Conservation (phyloP, 1,139 yeast species). For the Geotrichum macrosporum region DNA sequence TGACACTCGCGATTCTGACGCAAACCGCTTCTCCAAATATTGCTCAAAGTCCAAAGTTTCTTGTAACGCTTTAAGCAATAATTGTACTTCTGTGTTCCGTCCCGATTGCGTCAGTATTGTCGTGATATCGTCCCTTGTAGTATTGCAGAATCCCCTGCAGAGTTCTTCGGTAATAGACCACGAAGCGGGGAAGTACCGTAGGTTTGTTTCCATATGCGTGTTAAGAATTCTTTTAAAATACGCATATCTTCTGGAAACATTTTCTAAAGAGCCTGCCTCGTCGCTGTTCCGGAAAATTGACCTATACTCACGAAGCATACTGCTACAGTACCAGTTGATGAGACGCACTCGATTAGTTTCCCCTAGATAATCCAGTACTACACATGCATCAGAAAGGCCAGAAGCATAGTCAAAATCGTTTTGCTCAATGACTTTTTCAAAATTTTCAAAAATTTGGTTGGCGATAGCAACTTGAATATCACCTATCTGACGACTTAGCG, state of each 20-base stretch:
- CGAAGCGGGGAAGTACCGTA: constrained; percentile 55
- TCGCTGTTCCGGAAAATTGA: constrained; percentile 71
- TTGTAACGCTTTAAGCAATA: constrained; percentile 56
- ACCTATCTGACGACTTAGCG: constrained; percentile 57
- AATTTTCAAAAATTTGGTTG: constrained; percentile 71
- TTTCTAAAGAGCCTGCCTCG: constrained; percentile 93
- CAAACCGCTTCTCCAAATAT: constrained; percentile 57
- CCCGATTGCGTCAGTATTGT: constrained; percentile 42
- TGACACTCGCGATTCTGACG: constrained; percentile 27
- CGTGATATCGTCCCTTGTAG: constrained; percentile 64
- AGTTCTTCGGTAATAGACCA: constrained; percentile 71
- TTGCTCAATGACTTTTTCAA: constrained; percentile 45
- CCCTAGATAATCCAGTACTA: constrained; percentile 65
- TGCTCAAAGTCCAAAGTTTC: constrained; percentile 76
- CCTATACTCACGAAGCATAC: constrained; percentile 67
- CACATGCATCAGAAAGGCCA: constrained; percentile 57
- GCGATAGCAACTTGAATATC: constrained; percentile 61
- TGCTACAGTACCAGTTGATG: constrained; percentile 68
- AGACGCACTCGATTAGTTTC: constrained; percentile 56
- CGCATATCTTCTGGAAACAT: constrained; percentile 71
- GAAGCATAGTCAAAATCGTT: constrained; percentile 24
- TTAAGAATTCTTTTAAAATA: constrained; percentile 70
- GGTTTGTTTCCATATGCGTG: constrained; percentile 52
- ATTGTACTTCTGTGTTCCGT: constrained; percentile 48
- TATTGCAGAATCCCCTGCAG: constrained; percentile 58